Conservation (phyloP, 2,329 filamentous ascomycete species). For the Curvularia spicifera region DNA sequence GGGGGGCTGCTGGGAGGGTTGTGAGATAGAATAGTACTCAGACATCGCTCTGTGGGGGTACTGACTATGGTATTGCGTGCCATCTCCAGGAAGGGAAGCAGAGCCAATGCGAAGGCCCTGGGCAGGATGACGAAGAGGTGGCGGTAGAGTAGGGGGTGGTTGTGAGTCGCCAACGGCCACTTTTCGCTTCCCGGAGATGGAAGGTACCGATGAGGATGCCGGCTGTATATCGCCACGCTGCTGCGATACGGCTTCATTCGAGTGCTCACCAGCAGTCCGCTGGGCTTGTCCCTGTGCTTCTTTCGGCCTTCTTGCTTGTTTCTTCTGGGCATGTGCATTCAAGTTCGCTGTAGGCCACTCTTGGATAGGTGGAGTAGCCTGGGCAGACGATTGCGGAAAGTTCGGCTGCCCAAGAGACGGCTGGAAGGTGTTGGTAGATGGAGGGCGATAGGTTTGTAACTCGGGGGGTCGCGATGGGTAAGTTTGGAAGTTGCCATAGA, state of each 20-base stretch:
- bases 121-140: background rate
- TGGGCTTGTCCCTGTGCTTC: background rate
- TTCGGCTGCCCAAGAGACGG: background rate
- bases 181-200: background rate
- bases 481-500: background rate
- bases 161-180: background rate
- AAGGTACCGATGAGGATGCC: background rate
- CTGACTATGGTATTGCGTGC: no score
- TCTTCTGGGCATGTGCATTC: slow-evolving; percentile 6
- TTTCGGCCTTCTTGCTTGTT: slow-evolving; percentile 14
- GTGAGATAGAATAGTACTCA: background rate
- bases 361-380: slow-evolving; percentile 14
- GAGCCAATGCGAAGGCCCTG: background rate
- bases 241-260: background rate
- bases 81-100: background rate
- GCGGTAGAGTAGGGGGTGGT: background rate
- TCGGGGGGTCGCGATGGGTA: background rate
- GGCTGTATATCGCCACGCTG: background rate
- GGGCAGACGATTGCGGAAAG: background rate
- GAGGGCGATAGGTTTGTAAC: background rate
- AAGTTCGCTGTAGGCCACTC: slow-evolving; percentile 24
- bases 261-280: background rate
- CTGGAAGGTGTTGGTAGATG: background rate
- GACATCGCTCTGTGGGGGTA: no score
- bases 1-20: no score